These are phyloP conservation scores for Macadamia tetraphylla DNA, from an alignment of 164 flowering plant species.

Conservation along the genomic window DNA sequence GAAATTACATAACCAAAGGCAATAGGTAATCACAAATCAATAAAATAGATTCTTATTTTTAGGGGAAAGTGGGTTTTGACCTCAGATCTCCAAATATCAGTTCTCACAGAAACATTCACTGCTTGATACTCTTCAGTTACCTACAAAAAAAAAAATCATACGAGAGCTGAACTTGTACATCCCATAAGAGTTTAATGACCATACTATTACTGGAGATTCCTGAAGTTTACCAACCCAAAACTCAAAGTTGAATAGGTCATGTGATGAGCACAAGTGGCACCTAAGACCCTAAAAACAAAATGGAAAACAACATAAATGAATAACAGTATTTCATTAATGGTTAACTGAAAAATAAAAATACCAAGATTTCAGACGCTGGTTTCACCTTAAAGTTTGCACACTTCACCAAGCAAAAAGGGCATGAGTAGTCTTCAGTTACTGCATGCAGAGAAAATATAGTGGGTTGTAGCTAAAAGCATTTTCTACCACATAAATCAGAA, in stretches of 20 bases:
- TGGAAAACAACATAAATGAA: not conserved
- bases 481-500: not conserved
- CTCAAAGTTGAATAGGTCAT: conserved; percentile 90
- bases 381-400: not conserved
- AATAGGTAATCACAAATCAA: not conserved
- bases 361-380: not conserved
- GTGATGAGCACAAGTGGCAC: conserved; percentile 65
- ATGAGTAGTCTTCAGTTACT: not conserved
- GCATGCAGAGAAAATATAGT: not conserved
- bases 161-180: not conserved
- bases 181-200: conserved; percentile 14
- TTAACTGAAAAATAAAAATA: not conserved
- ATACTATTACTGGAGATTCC: conserved; percentile 11
- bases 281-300: conserved; percentile 63
- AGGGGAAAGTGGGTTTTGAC: conserved; percentile 26
- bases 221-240: conserved; percentile 79
- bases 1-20: not conserved
- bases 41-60: not conserved
- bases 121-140: conserved; percentile 81
- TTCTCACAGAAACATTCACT: conserved; percentile 80
- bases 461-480: not conserved
- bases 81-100: conserved; percentile 65
- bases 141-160: conserved; percentile 43
- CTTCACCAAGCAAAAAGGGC: not conserved
- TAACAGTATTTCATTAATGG: not conserved